Evolutionary conservation across 768 basidiomycete species (phyloP).

Genomic region (Leccinum sublutescens): DNA sequence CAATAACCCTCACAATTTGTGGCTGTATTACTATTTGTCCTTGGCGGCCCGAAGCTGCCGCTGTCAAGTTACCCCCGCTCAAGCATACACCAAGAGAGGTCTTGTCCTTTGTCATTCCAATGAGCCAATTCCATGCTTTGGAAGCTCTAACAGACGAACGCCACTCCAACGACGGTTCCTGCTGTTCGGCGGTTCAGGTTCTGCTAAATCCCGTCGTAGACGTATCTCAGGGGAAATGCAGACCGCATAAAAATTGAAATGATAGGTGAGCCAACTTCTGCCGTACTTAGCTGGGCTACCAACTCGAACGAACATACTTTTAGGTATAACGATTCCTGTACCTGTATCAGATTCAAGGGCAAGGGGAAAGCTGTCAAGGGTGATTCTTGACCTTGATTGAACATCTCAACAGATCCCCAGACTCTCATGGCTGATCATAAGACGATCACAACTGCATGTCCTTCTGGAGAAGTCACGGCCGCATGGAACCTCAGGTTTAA

Average conservation of each 20-base stretch:
- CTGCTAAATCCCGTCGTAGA: background rate
- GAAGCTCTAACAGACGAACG: background rate
- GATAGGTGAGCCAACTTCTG: background rate
- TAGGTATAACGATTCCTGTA: background rate
- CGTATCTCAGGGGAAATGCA: background rate
- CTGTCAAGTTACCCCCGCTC: no score
- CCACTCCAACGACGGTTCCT: background rate
- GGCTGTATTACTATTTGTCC: no score
- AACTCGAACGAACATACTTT: background rate
- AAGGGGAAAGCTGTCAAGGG: background rate
- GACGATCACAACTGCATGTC: no score
- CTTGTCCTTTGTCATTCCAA: no score
- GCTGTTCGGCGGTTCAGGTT: background rate
- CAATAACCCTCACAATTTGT: no score
- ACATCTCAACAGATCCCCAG: no score
- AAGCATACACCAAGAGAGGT: background rate
- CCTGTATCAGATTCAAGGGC: no score
- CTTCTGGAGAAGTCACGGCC: no score
- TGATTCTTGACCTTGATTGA: no score
- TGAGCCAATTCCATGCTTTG: background rate
- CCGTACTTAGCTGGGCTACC: background rate
- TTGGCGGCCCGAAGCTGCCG: no score
- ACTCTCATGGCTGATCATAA: no score
- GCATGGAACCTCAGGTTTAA: no score
- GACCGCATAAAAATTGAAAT: background rate